Base-by-base conservation (phyloP, 257 asterid species). In the Eucommia ulmoides region DNA sequence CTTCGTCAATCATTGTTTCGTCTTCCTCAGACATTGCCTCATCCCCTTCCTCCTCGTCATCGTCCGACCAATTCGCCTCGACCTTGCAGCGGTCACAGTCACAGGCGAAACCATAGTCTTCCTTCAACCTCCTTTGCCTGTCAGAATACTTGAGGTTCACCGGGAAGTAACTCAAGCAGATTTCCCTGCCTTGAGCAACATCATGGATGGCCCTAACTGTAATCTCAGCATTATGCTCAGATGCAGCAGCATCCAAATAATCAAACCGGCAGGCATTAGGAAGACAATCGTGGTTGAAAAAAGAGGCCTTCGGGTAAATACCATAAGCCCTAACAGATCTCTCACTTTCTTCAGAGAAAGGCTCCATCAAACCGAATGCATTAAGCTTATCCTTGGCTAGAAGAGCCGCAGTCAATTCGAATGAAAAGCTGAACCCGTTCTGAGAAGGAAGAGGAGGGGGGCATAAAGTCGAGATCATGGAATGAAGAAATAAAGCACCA, bases 201-300 rank as follows among this genome's bases (percentile, higher is more conserved):
- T 89, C 96, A 62, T 85, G 98, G 42, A 89, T 69, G 44, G 74
- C 71, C 67, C 98, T 76, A 23, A 89, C 79, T 19, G 71, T 53
- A 50, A 89, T 72, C 50, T 84, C 92, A 16, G 76, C 52, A 50
- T 78, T 87, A 20, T 53, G 58, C 7, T 26, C 29, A 59, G 47
- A 58, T 20, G 58, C 22, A 19, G 45, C 69, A 1, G 67, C 64
- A 54, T 89, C 98, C 2, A 89, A 73, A 44, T 82, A 85, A 61
- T 91, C 98, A 21, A 85, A 91, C 72, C 96, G 69, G 61, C 98
- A 91, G 7, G 92, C 96, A 73, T 83, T 91, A 1, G 98, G 96
- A 15, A 91, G 87, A 67, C 96, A 91, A 70, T 86, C 96, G n/a
- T 91, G 98, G 45, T 91, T 91, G 64, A 91, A 82, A 49, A 91